Evolutionary conservation across 192 early-diverging fungal species (phyloP).

Genomic region (Coemansia sp.): DNA sequence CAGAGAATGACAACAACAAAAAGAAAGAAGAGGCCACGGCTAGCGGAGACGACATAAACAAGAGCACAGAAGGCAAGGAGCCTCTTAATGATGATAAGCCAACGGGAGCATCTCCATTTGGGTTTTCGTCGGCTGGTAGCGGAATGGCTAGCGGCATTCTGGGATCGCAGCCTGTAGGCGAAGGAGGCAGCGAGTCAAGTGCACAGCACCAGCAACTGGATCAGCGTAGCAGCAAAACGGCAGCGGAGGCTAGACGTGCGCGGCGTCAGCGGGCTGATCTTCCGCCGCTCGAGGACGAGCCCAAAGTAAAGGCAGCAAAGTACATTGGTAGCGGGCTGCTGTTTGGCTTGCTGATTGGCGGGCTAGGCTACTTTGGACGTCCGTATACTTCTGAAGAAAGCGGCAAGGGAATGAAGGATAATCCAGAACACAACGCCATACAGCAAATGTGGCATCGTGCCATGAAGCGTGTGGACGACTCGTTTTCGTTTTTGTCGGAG

Average conservation of each 20-base stretch:
- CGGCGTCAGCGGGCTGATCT: conserved; percentile 53
- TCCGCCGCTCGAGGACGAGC: conserved; percentile 52
- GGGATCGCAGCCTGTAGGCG: conserved; percentile 11
- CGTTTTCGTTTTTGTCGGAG: conserved; percentile 53
- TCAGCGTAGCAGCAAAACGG: conserved; percentile 30
- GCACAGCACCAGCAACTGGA: neutral
- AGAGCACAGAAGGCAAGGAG: neutral
- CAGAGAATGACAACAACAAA: neutral
- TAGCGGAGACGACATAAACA: neutral
- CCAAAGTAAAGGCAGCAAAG: conserved; percentile 44
- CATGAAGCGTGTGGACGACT: conserved; percentile 17
- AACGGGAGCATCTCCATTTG: conserved; percentile 42
- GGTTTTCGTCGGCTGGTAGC: conserved; percentile 39
- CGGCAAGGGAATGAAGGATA: conserved; percentile 40
- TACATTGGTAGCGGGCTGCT: conserved; percentile 42
- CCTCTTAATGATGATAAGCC: conserved; percentile 1
- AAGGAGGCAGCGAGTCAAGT: neutral
- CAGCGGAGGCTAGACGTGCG: conserved; percentile 51
- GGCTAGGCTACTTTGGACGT: conserved; percentile 43
- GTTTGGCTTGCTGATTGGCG: conserved; percentile 45
- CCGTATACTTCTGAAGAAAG: conserved; percentile 34
- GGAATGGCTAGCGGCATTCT: conserved; percentile 50
- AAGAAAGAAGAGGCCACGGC: neutral
- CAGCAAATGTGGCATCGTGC: conserved; percentile 46
- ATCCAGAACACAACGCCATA: conserved; percentile 30